phyloP scores from a whole-genome alignment of 2,329 filamentous ascomycete genomes.

The Paraphoma chrysanthemicola region DNA sequence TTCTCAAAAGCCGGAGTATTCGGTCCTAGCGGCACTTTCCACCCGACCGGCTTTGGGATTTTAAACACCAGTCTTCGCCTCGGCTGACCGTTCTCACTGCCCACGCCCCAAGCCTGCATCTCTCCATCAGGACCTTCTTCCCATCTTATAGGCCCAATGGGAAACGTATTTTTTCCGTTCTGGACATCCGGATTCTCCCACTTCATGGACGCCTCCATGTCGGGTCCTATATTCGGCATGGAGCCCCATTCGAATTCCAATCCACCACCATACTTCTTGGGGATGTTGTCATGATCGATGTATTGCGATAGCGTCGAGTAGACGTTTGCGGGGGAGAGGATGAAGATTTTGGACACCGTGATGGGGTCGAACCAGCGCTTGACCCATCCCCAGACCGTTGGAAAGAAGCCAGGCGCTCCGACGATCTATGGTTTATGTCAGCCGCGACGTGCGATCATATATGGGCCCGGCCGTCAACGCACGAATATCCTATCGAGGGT shows the following conservation, averaged over 20 bases:
- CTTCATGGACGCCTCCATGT: slow-evolving; percentile 50
- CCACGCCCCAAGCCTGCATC: slow-evolving; percentile 55
- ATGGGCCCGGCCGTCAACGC: slow-evolving; percentile 29
- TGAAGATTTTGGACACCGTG: slow-evolving; percentile 91
- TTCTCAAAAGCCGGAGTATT: slow-evolving; percentile 38
- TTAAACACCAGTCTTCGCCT: slow-evolving; percentile 50
- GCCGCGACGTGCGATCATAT: not conserved
- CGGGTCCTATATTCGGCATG: slow-evolving; percentile 72
- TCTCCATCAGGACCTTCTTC: slow-evolving; percentile 50
- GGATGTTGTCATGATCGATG: slow-evolving; percentile 83
- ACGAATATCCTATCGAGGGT: slow-evolving; percentile 84
- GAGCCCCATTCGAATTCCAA: slow-evolving; percentile 84
- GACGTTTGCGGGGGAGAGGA: slow-evolving; percentile 76
- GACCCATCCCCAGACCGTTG: slow-evolving; percentile 92
- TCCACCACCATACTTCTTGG: slow-evolving; percentile 86
- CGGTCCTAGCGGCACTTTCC: slow-evolving; percentile 29
- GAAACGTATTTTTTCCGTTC: slow-evolving; percentile 50
- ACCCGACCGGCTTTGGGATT: slow-evolving; percentile 40
- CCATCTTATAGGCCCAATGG: slow-evolving; percentile 58
- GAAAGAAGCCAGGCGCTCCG: slow-evolving; percentile 88
- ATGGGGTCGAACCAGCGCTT: slow-evolving; percentile 92
- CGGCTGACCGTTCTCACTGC: slow-evolving; percentile 50
- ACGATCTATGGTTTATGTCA: slow-evolving; percentile 66
- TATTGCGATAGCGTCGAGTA: slow-evolving; percentile 78
- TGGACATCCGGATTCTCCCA: slow-evolving; percentile 48